Base-by-base conservation (phyloP, 805 yeast genomes). In the Saturnispora serradocipensis region DNA sequence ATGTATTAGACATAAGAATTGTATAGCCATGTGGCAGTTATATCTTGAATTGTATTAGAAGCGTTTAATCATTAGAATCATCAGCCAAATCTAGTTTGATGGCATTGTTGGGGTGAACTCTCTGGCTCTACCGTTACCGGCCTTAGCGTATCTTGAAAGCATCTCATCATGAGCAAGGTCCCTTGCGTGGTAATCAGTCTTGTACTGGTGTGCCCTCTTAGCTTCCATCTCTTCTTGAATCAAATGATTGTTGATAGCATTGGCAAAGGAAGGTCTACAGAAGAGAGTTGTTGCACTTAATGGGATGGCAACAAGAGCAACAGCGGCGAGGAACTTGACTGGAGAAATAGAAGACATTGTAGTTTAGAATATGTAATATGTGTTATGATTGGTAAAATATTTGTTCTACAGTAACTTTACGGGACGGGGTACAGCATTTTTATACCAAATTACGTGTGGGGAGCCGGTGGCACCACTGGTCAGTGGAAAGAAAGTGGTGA, bases 211-310 rank as follows among this genome's bases (percentile, higher is more conserved):
- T n/a, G 48, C 42, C 54, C 59, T 63, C 49, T 54, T 52, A 18
- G 61, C 59, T 52, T 67, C 68, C 45, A 61, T 51, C 52, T 55
- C 58, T 54, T 67, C 69, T 54, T 65, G 70, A 34, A 63, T 62
- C 25, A 67, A 54, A 48, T 66, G 65, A 22, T 60, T 60, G 48
- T 64, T 57, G 55, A 67, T 66, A 6, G 69, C 67, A 48, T 67
- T 67, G 7, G 70, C 67, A 54, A 66, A 67, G 2, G 67, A 61
- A 40, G 71, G 71, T 60, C 70, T 66, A 22, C 64, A 61, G 18
- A 56, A 51, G 10, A 52, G 34, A 1, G 66, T 58, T 5, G 66
- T 58, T 6, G 59, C 47, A 34, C 56, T 55, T 34, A 65, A 47
- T 47, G 70, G 70, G 43, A 62, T 54, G 9, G 69, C 60, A 20